Percentiles rank a stretch among this genome's conserved stretches.
Evolutionary conservation across 352 stramenopile species (phyloP).

Genomic region (Globisporangium nodosum): DNA sequence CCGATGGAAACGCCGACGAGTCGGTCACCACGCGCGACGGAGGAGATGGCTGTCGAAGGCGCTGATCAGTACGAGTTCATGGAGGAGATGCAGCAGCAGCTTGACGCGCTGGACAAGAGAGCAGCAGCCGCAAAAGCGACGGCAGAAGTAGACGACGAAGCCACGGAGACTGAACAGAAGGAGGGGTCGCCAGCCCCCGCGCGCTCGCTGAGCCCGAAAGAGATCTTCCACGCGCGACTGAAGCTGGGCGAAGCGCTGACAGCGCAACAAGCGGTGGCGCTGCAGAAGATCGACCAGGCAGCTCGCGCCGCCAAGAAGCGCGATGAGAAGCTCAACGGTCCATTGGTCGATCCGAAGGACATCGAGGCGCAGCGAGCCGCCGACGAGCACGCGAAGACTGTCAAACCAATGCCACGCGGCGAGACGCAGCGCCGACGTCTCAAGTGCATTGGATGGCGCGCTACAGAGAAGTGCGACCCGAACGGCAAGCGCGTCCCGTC

Average conservation of each 20-base stretch:
- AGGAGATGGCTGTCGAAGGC: background rate
- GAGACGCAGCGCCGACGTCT: conserved; percentile 12
- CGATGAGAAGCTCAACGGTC: background rate
- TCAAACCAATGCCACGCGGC: conserved; percentile 19
- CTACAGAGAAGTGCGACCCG: conserved; percentile 21
- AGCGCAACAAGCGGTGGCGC: background rate
- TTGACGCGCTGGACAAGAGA: background rate
- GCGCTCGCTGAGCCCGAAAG: conserved; percentile 4
- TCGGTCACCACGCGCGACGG: background rate
- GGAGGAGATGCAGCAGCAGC: conserved; percentile 3
- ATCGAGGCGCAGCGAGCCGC: conserved; percentile 11
- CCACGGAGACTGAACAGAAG: background rate
- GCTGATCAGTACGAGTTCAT: background rate
- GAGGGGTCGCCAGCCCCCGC: background rate
- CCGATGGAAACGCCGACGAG: background rate
- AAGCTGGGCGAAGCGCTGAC: background rate
- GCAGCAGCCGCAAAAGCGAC: background rate
- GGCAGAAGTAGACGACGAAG: background rate
- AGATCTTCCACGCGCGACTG: conserved; percentile 12
- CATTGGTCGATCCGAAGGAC: conserved; percentile 15
- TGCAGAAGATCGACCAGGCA: conserved; percentile 7
- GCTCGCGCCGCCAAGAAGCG: conserved; percentile 4
- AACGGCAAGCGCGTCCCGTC: conserved; percentile 14
- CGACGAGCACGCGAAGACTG: conserved; percentile 21
- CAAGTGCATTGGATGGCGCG: conserved; percentile 23